phyloP scores from a whole-genome alignment of 225 moss, liverwort and hornwort species.

The Anthoceros angustus region DNA sequence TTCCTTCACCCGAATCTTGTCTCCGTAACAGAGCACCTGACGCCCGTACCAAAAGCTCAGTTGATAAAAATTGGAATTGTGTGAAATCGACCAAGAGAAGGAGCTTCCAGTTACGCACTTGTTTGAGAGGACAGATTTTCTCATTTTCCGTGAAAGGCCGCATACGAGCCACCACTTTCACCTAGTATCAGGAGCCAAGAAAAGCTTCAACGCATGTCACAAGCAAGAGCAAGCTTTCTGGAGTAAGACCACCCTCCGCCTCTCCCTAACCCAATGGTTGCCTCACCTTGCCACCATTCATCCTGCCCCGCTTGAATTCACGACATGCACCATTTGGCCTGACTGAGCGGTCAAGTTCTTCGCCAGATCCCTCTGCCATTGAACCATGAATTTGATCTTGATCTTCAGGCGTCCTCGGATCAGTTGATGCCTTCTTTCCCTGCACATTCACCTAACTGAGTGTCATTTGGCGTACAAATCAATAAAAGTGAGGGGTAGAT shows the following conservation, averaged over 20 bases:
- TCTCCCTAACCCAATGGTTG: neutral
- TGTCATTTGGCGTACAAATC: too few species aligned
- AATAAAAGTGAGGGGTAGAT: too few species aligned
- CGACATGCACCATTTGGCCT: too few species aligned
- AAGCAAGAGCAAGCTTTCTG: neutral
- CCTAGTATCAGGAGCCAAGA: slow-evolving; percentile 15
- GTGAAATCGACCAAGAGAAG: neutral
- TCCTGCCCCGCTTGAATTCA: too few species aligned
- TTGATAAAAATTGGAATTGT: neutral
- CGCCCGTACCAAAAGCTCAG: slow-evolving; percentile 5
- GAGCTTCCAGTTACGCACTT: slow-evolving; percentile 12
- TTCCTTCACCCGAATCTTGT: slow-evolving; percentile 37
- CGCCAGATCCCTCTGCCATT: too few species aligned
- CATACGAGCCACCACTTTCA: slow-evolving; percentile 39
- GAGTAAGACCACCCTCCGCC: neutral
- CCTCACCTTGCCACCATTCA: too few species aligned
- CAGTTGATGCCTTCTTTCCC: too few species aligned
- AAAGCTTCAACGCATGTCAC: neutral
- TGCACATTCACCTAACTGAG: too few species aligned
- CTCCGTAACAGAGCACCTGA: slow-evolving; percentile 31
- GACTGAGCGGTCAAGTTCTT: too few species aligned
- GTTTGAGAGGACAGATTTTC: slow-evolving; percentile 37
- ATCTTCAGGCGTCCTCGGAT: too few species aligned
- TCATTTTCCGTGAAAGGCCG: slow-evolving; percentile 35
- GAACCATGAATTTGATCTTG: too few species aligned